These are phyloP conservation scores for Euphrasia arctica DNA, from an alignment of 305 asterid genomes.

Conservation along the genomic window DNA sequence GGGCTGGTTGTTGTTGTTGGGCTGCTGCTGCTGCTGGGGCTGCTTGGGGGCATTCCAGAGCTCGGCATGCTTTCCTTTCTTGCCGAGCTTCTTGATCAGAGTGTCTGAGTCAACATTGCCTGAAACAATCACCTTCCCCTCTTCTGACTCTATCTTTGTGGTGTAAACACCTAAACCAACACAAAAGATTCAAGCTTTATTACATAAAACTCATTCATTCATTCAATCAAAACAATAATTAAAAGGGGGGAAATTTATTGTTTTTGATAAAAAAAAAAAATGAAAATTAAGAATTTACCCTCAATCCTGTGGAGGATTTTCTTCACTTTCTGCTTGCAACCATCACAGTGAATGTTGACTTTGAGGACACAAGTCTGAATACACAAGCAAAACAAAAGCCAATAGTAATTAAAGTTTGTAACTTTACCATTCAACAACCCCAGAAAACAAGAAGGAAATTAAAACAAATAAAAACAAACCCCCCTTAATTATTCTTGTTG, in stretches of 20 bases:
- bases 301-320: constrained; percentile 97
- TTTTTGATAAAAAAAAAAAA: too few relatives aligned
- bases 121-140: constrained; percentile 65
- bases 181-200: not conserved
- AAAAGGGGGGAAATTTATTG: too few relatives aligned
- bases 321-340: constrained; percentile 93
- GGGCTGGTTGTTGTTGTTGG: constrained; percentile 16
- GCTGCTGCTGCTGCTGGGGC: constrained; percentile 28
- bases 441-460: not conserved
- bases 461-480: not conserved
- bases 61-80: constrained; percentile 64
- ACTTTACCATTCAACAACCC: constrained; percentile 30
- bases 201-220: not conserved
- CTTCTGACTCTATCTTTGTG: constrained; percentile 52
- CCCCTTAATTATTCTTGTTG: not conserved
- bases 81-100: constrained; percentile 61
- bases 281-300: constrained; percentile 36
- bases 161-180: constrained; percentile 52
- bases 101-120: constrained; percentile 60
- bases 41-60: constrained; percentile 56
- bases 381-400: constrained; percentile 57
- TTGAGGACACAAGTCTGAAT: constrained; percentile 97
- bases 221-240: not conserved
- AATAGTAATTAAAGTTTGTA: constrained; percentile 37
- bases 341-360: constrained; percentile 99